phyloP scores from a whole-genome alignment of 2,329 filamentous ascomycete species.

The Alternaria arbusti region DNA sequence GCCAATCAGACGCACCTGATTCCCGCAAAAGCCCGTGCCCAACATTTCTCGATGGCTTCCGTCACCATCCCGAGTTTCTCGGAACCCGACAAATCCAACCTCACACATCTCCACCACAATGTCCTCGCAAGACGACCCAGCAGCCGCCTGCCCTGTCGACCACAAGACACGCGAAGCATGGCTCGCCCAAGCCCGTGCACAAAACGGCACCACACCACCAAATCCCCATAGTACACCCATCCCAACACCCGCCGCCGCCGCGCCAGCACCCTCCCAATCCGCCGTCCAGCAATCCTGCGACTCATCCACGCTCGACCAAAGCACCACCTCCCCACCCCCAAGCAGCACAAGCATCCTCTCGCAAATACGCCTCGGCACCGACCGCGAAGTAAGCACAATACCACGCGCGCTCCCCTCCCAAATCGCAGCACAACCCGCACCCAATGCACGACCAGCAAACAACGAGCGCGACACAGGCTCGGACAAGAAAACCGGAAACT shows the following conservation, averaged over 20 bases:
- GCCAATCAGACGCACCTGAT: constrained; percentile 27
- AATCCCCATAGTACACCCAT: constrained; percentile 25
- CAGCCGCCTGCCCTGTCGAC: constrained; percentile 78
- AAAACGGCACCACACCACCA: constrained; percentile 27
- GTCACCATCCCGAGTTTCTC: constrained; percentile 23
- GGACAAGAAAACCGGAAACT: constrained; percentile 77
- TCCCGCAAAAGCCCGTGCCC: constrained; percentile 28
- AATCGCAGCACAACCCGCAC: constrained; percentile 38
- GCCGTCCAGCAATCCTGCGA: constrained; percentile 45
- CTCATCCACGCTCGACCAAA: constrained; percentile 46
- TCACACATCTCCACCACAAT: constrained; percentile 20
- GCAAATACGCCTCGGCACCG: constrained; percentile 43
- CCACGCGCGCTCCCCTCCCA: constrained; percentile 40
- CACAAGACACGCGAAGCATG: constrained; percentile 87
- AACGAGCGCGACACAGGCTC: constrained; percentile 73
- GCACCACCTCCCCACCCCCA: constrained; percentile 27
- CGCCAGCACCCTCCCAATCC: constrained; percentile 17
- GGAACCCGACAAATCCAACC: constrained; percentile 3
- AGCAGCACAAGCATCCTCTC: constrained; percentile 27
- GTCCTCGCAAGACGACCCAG: constrained; percentile 42
- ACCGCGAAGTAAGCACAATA: constrained; percentile 56
- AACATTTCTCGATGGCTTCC: constrained; percentile 30
- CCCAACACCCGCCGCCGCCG: constrained; percentile 32
- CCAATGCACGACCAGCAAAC: constrained; percentile 64
- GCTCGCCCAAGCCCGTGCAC: constrained; percentile 72